Evolutionary conservation across 768 basidiomycete genomes (phyloP).

Genomic region (Rhizopogon rudus): DNA sequence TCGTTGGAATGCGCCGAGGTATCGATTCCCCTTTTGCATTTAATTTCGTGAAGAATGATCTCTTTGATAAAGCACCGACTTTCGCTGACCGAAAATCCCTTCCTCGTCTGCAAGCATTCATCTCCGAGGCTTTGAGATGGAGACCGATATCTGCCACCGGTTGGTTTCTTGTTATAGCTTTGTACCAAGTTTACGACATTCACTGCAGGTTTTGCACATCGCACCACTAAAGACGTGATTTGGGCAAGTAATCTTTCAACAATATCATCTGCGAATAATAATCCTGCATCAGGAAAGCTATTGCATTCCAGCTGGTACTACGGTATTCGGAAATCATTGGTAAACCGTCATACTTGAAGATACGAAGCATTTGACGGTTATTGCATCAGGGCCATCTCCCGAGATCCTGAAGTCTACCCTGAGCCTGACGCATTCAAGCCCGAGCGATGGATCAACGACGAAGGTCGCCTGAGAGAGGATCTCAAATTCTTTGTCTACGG

Average conservation of each 20-base stretch:
- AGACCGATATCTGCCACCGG: slow-evolving; percentile 19
- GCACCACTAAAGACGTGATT: slow-evolving; percentile 52
- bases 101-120: slow-evolving; percentile 17
- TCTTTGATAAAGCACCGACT: slow-evolving; percentile 20
- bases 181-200: background rate
- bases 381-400: too few species aligned
- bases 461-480: too few species aligned
- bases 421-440: too few species aligned
- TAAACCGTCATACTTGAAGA: too few species aligned
- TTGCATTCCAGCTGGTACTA: too few species aligned
- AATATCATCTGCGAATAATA: too few species aligned
- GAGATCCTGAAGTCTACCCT: too few species aligned
- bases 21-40: background rate
- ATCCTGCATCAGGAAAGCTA: too few species aligned
- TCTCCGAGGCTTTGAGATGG: slow-evolving; percentile 18
- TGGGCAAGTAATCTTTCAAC: slow-evolving; percentile 24
- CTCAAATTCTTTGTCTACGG: too few species aligned
- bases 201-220: slow-evolving; percentile 51
- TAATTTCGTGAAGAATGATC: background rate
- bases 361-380: too few species aligned
- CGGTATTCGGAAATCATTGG: too few species aligned
- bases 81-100: slow-evolving; percentile 24
- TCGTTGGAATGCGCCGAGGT: slow-evolving; percentile 33
- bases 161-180: slow-evolving; percentile 3
- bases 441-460: too few species aligned